Conservation (phyloP, 495 filamentous ascomycete species). For the Annulohypoxylon nitens region DNA sequence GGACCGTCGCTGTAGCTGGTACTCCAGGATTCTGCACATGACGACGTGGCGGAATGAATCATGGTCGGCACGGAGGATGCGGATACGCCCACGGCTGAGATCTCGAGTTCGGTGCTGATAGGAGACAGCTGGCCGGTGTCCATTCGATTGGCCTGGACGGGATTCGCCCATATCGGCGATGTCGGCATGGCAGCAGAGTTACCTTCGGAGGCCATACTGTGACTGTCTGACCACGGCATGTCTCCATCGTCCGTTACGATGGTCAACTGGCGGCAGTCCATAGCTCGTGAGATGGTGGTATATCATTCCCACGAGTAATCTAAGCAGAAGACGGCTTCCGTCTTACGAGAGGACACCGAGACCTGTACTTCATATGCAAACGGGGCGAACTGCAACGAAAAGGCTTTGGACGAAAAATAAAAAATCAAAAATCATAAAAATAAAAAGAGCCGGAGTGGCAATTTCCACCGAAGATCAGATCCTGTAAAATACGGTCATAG, state of each 20-base stretch:
- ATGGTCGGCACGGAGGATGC: constrained; percentile 51
- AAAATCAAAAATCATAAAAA: constrained; percentile 8
- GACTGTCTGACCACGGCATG: constrained; percentile 58
- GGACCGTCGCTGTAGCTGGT: constrained; percentile 49
- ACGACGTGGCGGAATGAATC: constrained; percentile 53
- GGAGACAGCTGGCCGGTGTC: constrained; percentile 64
- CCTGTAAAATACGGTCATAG: constrained; percentile 45
- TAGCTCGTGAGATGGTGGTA: constrained; percentile 46
- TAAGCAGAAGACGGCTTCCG: constrained; percentile 39
- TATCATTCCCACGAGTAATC: constrained; percentile 44
- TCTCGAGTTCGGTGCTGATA: constrained; percentile 63
- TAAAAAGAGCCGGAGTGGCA: constrained; percentile 41
- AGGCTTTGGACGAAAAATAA: neutral
- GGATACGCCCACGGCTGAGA: constrained; percentile 48
- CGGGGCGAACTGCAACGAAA: neutral
- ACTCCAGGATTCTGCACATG: constrained; percentile 54
- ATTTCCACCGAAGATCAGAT: constrained; percentile 37
- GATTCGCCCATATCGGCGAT: constrained; percentile 56
- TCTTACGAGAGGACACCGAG: constrained; percentile 30
- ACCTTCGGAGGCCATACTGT: constrained; percentile 61
- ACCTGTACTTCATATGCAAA: constrained; percentile 40
- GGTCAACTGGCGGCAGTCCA: constrained; percentile 58
- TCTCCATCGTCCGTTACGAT: constrained; percentile 58
- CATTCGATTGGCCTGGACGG: constrained; percentile 51
- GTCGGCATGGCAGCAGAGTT: constrained; percentile 52